phyloP scores from a whole-genome alignment of 306 rosid species.

The Cucumis hystrix region DNA sequence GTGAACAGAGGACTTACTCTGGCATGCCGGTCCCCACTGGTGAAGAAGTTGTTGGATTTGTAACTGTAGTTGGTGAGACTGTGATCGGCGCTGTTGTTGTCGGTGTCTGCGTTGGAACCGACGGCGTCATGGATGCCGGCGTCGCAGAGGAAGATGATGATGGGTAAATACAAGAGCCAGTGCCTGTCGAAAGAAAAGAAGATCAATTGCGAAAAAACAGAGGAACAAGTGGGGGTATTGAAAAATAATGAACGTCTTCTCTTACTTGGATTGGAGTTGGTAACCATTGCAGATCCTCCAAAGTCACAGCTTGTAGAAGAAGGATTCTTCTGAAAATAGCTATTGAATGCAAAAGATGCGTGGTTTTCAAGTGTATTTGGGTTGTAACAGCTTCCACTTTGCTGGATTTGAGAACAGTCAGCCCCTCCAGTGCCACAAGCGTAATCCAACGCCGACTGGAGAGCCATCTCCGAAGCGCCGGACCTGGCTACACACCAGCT shows the following conservation, averaged over 20 bases:
- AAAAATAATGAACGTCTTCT: not conserved
- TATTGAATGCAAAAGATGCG: slow-evolving; percentile 82
- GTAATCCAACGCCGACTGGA: slow-evolving; percentile 77
- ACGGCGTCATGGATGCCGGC: not conserved
- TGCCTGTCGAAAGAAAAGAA: slow-evolving; percentile 1
- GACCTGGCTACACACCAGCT: slow-evolving; percentile 81
- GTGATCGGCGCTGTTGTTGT: slow-evolving; percentile 3
- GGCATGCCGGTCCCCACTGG: slow-evolving; percentile 8
- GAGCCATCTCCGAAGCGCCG: slow-evolving; percentile 42
- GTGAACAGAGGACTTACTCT: not conserved
- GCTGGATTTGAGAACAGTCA: slow-evolving; percentile 82
- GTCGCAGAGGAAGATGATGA: slow-evolving; percentile 8
- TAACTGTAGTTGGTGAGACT: slow-evolving; percentile 1
- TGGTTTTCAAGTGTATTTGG: slow-evolving; percentile 68
- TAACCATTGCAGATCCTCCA: slow-evolving; percentile 63
- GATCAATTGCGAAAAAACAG: not conserved
- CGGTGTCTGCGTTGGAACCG: not conserved
- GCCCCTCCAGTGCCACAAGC: slow-evolving; percentile 55
- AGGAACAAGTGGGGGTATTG: not conserved
- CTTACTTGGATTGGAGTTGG: slow-evolving; percentile 69
- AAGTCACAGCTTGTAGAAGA: slow-evolving; percentile 75
- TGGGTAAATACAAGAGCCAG: slow-evolving; percentile 13
- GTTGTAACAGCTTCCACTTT: slow-evolving; percentile 59
- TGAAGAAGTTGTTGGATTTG: slow-evolving; percentile 6
- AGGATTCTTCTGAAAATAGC: slow-evolving; percentile 77